These are phyloP conservation scores for Pachyrhizus erosus DNA, from an alignment of 306 rosid species.

Conservation along the genomic window DNA sequence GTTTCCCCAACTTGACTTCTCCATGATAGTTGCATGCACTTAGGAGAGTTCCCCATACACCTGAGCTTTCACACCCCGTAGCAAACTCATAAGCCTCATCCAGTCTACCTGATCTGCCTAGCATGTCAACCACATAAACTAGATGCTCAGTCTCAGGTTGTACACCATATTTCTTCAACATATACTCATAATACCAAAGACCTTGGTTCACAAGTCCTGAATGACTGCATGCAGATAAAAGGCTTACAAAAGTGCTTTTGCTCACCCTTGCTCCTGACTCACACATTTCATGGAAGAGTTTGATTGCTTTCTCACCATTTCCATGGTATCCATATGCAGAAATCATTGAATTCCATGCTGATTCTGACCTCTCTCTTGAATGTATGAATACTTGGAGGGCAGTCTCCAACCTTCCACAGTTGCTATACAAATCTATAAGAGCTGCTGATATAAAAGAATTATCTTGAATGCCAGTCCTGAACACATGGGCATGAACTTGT, in stretches of 20 bases:
- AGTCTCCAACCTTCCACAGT: conserved; percentile 59
- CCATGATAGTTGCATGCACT: conserved; percentile 71
- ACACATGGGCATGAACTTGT: conserved; percentile 53
- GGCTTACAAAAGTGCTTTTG: conserved; percentile 65
- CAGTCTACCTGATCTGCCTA: conserved; percentile 61
- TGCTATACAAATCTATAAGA: conserved; percentile 65
- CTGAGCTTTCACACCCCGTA: conserved; percentile 46
- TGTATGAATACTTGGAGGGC: conserved; percentile 54
- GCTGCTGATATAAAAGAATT: conserved; percentile 62
- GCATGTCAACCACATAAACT: conserved; percentile 60
- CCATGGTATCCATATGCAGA: conserved; percentile 63
- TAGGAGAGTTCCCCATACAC: conserved; percentile 66
- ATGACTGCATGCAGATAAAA: conserved; percentile 71
- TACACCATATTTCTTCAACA: conserved; percentile 54
- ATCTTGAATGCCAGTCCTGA: conserved; percentile 43
- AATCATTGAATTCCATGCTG: conserved; percentile 67
- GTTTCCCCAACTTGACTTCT: conserved; percentile 60
- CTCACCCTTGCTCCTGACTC: conserved; percentile 50
- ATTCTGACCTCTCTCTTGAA: conserved; percentile 52
- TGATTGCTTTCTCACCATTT: conserved; percentile 55
- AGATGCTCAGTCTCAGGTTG: conserved; percentile 63
- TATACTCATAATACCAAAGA: conserved; percentile 49
- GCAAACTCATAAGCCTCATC: conserved; percentile 57
- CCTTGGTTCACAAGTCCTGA: conserved; percentile 60
- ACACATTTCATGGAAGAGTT: conserved; percentile 56